Evolutionary conservation across 805 yeast genomes (phyloP), one percentile per base, ranked within the genome.

Genomic region (Candida fluviatilis): DNA sequence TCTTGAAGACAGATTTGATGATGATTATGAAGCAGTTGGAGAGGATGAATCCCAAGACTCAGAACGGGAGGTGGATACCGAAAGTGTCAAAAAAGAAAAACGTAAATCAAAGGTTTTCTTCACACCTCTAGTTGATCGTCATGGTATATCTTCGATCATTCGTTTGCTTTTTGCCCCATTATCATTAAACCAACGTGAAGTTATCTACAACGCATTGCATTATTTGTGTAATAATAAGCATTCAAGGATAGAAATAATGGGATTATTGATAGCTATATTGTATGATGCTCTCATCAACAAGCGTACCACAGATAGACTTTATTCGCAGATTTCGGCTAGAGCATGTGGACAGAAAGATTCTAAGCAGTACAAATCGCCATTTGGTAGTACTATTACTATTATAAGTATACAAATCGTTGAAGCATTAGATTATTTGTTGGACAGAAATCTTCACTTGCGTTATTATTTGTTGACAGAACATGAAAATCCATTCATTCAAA

Each of bases 351-450:
- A 27, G 12, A 5, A 58, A 54, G 37, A 30, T 18, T 13, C 43
- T 16, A 41, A 42, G 25, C 51, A 41, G n/a, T 42, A 41, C 40
- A 42, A 58, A 45, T 49, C 76, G 47, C 91, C 93, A 2, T 51
- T 66, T 4, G 82, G 79, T 13, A 73, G 84, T 14, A 75, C 90
- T 0, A 84, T 91, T 0, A 62, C 82, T 8, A 66, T 76, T 8
- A 83, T 88, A 16, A 90, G 90, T 0, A 80, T 78, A 34, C 96
- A 88, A 51, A 73, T 82, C 3, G 68, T 90, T 32, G 95, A 86
- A 43, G 80, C 84, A 1, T 62, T 89, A 13, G 86, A 83, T 45
- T 79, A 74, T 48, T 64, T 89, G 34, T 68, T 89, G 36, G 87
- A 83, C 40, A 67, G 77, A 24, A 84, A 81, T 45, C 68, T 73